Percentiles rank a stretch among this genome's conserved stretches.
These are phyloP conservation scores for Ustilago shanxiensis DNA, from an alignment of 1,284 basidiomycete genomes.

Conservation along the genomic window DNA sequence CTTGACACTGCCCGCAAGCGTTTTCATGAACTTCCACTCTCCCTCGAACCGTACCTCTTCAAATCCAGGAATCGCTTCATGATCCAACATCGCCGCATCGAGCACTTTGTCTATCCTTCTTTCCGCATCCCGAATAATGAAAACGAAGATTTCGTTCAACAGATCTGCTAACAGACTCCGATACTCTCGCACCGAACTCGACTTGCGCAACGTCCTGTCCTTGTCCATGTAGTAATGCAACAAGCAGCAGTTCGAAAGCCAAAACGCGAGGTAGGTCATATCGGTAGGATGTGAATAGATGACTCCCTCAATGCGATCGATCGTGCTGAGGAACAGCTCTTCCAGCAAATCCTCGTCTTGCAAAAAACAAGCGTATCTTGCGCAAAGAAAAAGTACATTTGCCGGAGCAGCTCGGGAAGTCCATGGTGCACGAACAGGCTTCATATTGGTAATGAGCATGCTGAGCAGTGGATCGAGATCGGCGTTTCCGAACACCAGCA, in stretches of 20 bases:
- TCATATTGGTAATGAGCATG: conserved; percentile 79
- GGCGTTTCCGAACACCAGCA: conserved; percentile 89
- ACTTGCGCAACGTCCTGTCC: conserved; percentile 47
- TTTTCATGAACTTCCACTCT: conserved; percentile 78
- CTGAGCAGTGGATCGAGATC: conserved; percentile 83
- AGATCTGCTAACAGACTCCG: conserved; percentile 72
- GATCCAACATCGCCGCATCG: conserved; percentile 86
- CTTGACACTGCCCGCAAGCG: conserved; percentile 61
- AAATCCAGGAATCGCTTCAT: conserved; percentile 81
- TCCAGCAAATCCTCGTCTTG: conserved; percentile 76
- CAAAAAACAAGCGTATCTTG: conserved; percentile 77
- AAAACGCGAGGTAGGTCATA: conserved; percentile 87
- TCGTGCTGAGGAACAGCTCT: conserved; percentile 88
- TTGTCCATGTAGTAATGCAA: conserved; percentile 89
- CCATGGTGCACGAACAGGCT: conserved; percentile 73
- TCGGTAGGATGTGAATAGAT: conserved; percentile 81
- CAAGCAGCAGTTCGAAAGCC: conserved; percentile 90
- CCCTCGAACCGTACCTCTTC: conserved; percentile 91
- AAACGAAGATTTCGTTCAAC: conserved; percentile 91
- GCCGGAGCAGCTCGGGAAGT: conserved; percentile 69
- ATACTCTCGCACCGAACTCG: conserved; percentile 44
- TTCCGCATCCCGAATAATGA: conserved; percentile 93
- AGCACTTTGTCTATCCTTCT: conserved; percentile 87
- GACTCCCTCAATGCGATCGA: conserved; percentile 89
- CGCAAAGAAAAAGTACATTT: conserved; percentile 75